Base-by-base conservation (phyloP, 2,329 filamentous ascomycete species). In the Claviceps lovelessii region DNA sequence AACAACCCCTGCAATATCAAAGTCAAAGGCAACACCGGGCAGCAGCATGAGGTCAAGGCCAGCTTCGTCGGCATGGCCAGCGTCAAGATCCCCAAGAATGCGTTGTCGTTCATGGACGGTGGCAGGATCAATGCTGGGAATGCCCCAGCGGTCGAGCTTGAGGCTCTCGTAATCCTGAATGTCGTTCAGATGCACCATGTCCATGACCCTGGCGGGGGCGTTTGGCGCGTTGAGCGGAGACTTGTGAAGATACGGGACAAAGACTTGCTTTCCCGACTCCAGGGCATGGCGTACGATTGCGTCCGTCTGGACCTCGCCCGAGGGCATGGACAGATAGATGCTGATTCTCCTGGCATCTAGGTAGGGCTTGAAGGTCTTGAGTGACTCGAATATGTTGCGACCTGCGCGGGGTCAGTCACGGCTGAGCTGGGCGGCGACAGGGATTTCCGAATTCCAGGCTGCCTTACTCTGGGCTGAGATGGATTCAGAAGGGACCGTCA, bases 281-380 rank as follows among this genome's bases (percentile, higher is more conserved):
- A 98, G 75, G 13, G 91, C 90, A 73, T 96, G 81, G 33, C 81
- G 80, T 9, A 97, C 88, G 54, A 97, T 88, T 51, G 76, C 74
- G 52, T 84, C 82, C 1, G 93, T 98, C 61, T 90, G 88, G 31
- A 95, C 79, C 72, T 98, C 93, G 29, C 84, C 86, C 10, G 76
- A 73, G 0, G 90, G 90, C 93, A 98, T 98, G 11, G 91, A 93
- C 17, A 98, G 76, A 67, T 95, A 98, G 55, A 98, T 77, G 61
- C 88, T 90, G 63, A 98, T 80, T 53, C 81, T 78, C 57, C 75
- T 78, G 46, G 93, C 90, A 54, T 84, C 75, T 59, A 81, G 73
- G 67, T 95, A 98, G 54, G 89, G 85, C 52, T 80, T 76, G 62
- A 90, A 80, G 11, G 76, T 73, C 48, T 84, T 73, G 42, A 96